Percentiles rank a stretch among this genome's conserved stretches.
Conservation (phyloP, 352 stramenopile genomes). For the Phytophthora pini region DNA sequence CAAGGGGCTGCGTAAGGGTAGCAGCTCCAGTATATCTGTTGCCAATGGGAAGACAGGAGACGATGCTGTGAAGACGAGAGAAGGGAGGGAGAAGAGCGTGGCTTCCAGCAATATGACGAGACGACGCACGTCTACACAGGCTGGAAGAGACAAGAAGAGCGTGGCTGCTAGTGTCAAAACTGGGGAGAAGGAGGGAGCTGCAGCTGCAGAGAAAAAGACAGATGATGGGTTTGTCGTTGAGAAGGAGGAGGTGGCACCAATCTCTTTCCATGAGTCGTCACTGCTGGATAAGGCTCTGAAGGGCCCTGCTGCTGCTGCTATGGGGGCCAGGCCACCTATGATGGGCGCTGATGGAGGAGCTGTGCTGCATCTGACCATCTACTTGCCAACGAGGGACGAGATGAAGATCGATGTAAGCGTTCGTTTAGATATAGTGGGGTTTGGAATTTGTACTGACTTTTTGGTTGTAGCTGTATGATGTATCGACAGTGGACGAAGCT, state of each 20-base stretch:
- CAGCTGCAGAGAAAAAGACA: slow-evolving; percentile 25
- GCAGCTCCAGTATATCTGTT: slow-evolving; percentile 10
- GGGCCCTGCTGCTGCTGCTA: slow-evolving; percentile 43
- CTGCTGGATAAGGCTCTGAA: slow-evolving; percentile 83
- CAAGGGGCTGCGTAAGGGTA: slow-evolving; percentile 38
- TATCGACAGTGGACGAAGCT: slow-evolving; percentile 87
- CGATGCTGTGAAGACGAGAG: slow-evolving; percentile 26
- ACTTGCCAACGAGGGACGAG: slow-evolving; percentile 81
- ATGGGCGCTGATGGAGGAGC: slow-evolving; percentile 69
- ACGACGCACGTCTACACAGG: slow-evolving; percentile 37
- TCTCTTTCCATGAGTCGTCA: slow-evolving; percentile 76
- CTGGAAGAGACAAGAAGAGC: slow-evolving; percentile 36
- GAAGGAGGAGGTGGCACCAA: slow-evolving; percentile 65
- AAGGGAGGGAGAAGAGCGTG: slow-evolving; percentile 36
- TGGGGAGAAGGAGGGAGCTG: slow-evolving; percentile 15
- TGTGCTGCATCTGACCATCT: slow-evolving; percentile 87
- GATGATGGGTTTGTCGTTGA: slow-evolving; percentile 72
- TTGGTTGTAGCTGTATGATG: slow-evolving; percentile 76
- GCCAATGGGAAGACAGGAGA: slow-evolving; percentile 22
- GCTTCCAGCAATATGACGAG: slow-evolving; percentile 24
- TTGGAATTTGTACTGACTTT: slow-evolving; percentile 3
- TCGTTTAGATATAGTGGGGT: neutral
- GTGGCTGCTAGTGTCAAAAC: slow-evolving; percentile 24
- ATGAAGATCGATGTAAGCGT: slow-evolving; percentile 87
- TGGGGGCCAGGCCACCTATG: slow-evolving; percentile 62